Evolutionary conservation across 2,329 filamentous ascomycete species (phyloP).

Genomic region (Sordariomycetes sp.): DNA sequence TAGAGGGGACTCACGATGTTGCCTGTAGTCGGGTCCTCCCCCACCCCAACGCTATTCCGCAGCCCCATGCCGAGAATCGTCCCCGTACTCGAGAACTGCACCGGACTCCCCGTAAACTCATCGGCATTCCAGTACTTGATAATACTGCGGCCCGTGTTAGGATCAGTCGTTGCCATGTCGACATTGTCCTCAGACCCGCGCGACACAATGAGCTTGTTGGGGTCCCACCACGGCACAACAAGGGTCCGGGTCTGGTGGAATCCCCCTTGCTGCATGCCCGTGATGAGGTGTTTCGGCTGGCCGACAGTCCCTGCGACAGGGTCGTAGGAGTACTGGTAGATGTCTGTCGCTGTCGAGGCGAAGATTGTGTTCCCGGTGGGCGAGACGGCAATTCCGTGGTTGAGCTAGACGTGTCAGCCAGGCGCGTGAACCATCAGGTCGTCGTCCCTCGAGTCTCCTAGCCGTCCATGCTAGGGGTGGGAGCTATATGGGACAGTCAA

Average conservation of each 20-base stretch:
- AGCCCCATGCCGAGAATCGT: constrained; percentile 51
- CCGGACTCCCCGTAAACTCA: constrained; percentile 12
- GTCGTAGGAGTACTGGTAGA: constrained; percentile 32
- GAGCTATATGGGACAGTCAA: background rate
- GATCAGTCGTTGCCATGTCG: constrained; percentile 36
- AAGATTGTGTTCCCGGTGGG: constrained; percentile 38
- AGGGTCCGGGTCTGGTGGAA: constrained; percentile 56
- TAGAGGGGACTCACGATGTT: constrained; percentile 28
- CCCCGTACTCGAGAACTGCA: constrained; percentile 35
- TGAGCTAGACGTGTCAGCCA: constrained; percentile 25
- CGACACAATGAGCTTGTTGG: constrained; percentile 48
- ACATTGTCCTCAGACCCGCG: constrained; percentile 52
- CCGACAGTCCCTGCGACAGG: constrained; percentile 43
- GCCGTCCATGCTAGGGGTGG: background rate
- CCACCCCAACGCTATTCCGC: constrained; percentile 58
- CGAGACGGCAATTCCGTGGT: constrained; percentile 42
- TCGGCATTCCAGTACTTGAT: constrained; percentile 44
- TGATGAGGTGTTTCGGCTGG: constrained; percentile 40
- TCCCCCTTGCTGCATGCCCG: constrained; percentile 43
- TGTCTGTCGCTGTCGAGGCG: constrained; percentile 43
- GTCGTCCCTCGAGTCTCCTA: background rate
- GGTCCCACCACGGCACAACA: constrained; percentile 39
- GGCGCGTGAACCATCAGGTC: background rate
- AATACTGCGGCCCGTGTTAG: constrained; percentile 45
- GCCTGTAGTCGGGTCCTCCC: constrained; percentile 41